Percentiles rank a stretch among this genome's conserved stretches.
phyloP scores from a whole-genome alignment of 495 filamentous ascomycete species.

The Neurospora sp. region DNA sequence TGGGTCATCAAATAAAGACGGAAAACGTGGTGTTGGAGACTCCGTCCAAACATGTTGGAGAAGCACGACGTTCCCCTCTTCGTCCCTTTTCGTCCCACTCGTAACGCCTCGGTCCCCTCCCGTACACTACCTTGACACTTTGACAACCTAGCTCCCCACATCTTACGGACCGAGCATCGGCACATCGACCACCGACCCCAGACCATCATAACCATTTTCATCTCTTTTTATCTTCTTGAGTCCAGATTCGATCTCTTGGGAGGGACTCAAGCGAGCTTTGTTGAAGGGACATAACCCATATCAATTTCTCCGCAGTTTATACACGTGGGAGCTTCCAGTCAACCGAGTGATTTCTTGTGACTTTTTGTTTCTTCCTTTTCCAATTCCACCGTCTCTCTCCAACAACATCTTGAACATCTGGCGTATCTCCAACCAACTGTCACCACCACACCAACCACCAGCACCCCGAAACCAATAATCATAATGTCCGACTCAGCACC shows the following conservation, averaged over 20 bases:
- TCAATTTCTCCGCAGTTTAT: not conserved
- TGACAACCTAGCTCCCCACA: not conserved
- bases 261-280: not conserved
- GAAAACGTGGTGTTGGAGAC: not conserved
- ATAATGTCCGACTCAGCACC: constrained; percentile 7
- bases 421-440: not conserved
- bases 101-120: not conserved
- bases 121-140: not conserved
- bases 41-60: not conserved
- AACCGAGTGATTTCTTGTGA: not conserved
- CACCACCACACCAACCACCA: not conserved
- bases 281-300: not conserved
- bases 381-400: not conserved
- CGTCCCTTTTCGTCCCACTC: not conserved
- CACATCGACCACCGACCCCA: not conserved
- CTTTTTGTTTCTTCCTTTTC: not conserved
- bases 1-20: not conserved
- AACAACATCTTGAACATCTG: not conserved
- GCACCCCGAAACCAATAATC: not conserved
- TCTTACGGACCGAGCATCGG: not conserved
- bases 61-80: not conserved
- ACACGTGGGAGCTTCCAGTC: not conserved
- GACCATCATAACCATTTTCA: not conserved
- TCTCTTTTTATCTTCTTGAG: not conserved
- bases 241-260: not conserved